A percentile compares a stretch with the other conserved stretches of the same genome.
These are phyloP conservation scores for Dionaea muscipula DNA, from an alignment of 179 eudicot species.

Conservation along the genomic window DNA sequence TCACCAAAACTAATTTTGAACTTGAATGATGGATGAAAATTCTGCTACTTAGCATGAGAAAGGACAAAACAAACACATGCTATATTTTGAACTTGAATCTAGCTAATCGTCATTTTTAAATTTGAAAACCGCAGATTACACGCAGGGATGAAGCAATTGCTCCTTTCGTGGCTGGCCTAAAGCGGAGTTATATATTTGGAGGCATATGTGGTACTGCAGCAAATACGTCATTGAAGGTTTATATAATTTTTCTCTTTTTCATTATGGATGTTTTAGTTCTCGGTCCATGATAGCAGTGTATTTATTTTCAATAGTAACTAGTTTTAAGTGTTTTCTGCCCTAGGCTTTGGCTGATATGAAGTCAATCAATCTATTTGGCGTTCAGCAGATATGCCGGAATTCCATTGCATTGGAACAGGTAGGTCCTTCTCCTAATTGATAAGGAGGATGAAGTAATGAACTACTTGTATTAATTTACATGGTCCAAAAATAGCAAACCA, in stretches of 20 bases:
- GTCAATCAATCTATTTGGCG: conserved; percentile 87
- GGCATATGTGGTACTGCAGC: conserved; percentile 88
- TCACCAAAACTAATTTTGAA: too few relatives aligned
- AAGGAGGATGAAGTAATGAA: neutral
- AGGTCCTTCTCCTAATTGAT: conserved; percentile 7
- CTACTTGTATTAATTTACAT: too few relatives aligned
- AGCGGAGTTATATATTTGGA: conserved; percentile 81
- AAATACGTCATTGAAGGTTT: conserved; percentile 73
- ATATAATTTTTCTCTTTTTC: neutral
- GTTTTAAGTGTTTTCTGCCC: neutral
- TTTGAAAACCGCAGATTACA: conserved; percentile 40
- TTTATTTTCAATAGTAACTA: neutral
- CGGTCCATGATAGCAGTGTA: neutral
- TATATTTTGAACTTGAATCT: neutral
- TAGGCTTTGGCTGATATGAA: conserved; percentile 89
- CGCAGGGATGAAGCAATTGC: conserved; percentile 93
- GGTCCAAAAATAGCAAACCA: too few relatives aligned
- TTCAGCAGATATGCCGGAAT: conserved; percentile 97
- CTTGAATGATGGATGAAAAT: too few relatives aligned
- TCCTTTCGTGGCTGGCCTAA: conserved; percentile 64
- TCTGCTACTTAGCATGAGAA: neutral
- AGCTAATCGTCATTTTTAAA: neutral
- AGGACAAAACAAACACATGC: neutral
- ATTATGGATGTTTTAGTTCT: neutral
- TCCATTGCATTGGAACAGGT: conserved; percentile 98